phyloP scores from a whole-genome alignment of 2,329 filamentous ascomycete genomes.

The Exutisphaerella laricina region DNA sequence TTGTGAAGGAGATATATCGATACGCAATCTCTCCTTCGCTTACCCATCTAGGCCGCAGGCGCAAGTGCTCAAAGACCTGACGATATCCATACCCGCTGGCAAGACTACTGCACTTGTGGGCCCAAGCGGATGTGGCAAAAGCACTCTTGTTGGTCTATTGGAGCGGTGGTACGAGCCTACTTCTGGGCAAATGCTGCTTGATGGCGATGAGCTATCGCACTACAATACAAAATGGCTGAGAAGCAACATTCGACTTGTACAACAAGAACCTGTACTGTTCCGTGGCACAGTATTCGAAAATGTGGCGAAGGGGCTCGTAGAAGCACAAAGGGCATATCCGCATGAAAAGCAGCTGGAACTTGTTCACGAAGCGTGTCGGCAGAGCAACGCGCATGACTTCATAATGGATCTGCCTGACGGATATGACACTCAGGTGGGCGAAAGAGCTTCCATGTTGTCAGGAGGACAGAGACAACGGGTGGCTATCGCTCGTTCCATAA shows the following conservation, averaged over 20 bases:
- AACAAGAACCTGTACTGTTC: slow-evolving; percentile 36
- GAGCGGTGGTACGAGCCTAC: slow-evolving; percentile 32
- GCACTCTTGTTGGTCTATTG: slow-evolving; percentile 34
- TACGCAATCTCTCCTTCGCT: slow-evolving; percentile 63
- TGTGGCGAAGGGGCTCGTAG: slow-evolving; percentile 33
- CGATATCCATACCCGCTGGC: slow-evolving; percentile 35
- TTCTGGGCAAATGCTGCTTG: slow-evolving; percentile 30
- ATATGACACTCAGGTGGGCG: slow-evolving; percentile 34
- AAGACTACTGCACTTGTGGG: slow-evolving; percentile 45
- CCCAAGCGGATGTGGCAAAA: slow-evolving; percentile 36
- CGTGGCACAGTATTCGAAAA: slow-evolving; percentile 34
- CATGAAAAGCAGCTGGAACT: slow-evolving; percentile 29
- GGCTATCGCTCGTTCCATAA: slow-evolving; percentile 35
- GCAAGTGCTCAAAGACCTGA: slow-evolving; percentile 34
- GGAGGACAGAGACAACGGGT: slow-evolving; percentile 35
- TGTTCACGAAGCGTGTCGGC: slow-evolving; percentile 32
- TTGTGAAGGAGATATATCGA: slow-evolving; percentile 48
- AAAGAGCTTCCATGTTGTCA: slow-evolving; percentile 31
- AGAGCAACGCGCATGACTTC: slow-evolving; percentile 35
- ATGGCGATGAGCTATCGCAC: slow-evolving; percentile 28
- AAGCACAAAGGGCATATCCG: slow-evolving; percentile 34
- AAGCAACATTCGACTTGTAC: slow-evolving; percentile 31
- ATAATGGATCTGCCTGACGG: slow-evolving; percentile 33
- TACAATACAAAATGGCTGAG: slow-evolving; percentile 33
- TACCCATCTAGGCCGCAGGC: slow-evolving; percentile 52